Evolutionary conservation across 371 early-diverging fungal species (phyloP).

Genomic region (Mucor mucedo): DNA sequence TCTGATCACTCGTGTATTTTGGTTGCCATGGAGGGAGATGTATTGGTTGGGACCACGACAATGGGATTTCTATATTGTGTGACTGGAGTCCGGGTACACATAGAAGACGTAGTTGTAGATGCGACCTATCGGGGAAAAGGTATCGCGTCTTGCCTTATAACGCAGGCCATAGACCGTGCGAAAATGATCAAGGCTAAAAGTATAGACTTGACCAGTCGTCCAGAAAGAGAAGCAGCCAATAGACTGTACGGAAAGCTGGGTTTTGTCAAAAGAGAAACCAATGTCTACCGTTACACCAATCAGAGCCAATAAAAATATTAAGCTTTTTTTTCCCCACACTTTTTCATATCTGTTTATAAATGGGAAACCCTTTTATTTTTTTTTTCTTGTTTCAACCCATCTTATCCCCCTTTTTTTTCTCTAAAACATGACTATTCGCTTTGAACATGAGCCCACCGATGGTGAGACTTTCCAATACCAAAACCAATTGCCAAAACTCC

Average conservation of each 20-base stretch:
- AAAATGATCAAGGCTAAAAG: slow-evolving; percentile 30
- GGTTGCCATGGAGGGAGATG: slow-evolving; percentile 19
- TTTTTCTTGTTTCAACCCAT: background rate
- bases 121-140: slow-evolving; percentile 36
- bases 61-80: slow-evolving; percentile 38
- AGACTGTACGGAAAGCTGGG: slow-evolving; percentile 48
- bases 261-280: slow-evolving; percentile 50
- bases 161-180: slow-evolving; percentile 35
- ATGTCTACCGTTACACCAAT: slow-evolving; percentile 40
- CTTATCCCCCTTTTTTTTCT: slow-evolving; percentile 7
- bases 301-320: slow-evolving; percentile 4
- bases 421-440: slow-evolving; percentile 22
- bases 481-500: slow-evolving; percentile 74
- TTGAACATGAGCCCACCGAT: slow-evolving; percentile 20
- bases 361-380: background rate
- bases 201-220: slow-evolving; percentile 54
- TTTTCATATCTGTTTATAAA: slow-evolving; percentile 4
- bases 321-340: slow-evolving; percentile 14
- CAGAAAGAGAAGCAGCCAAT: slow-evolving; percentile 52
- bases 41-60: slow-evolving; percentile 38
- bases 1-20: slow-evolving; percentile 33
- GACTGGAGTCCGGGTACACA: slow-evolving; percentile 50
- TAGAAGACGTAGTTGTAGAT: slow-evolving; percentile 54
- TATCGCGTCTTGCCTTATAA: slow-evolving; percentile 33
- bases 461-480: slow-evolving; percentile 60